Evolutionary conservation across 306 rosid species (phyloP), one percentile per base, ranked within the genome.

Genomic region (Purshia tridentata): DNA sequence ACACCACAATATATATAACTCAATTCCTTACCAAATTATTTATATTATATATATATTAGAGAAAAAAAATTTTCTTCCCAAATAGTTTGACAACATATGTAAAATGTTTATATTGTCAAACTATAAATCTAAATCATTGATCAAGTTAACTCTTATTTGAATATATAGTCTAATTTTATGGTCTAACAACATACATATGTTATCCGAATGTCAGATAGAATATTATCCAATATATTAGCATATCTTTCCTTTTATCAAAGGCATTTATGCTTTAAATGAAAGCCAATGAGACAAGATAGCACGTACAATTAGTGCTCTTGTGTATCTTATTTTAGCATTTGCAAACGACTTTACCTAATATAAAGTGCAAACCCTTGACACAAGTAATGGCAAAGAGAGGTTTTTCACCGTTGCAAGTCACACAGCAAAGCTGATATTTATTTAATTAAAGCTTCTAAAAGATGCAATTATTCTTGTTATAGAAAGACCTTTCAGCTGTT

Each of bases 251-350:
- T 72, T 78, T 78, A 46, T 65, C n/a, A 40, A 12, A 58, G 65
- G 53, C 67, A 13, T 60, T 58, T 61, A 67, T 60, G 72, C 78
- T 74, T 79, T 79, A 53, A 46, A 78, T 64, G 63, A 74, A 35
- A 81, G 20, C 72, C 82, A 67, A 66, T 66, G 42, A 58, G 54
- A 73, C 67, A 69, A 51, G 81, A 78, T 68, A 65, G 70, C 60
- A 73, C 50, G 59, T 19, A 74, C 39, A 35, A 42, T 50, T 68
- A 65, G 75, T 84, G 77, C 52, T 67, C 4, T 4, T 57, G 69
- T 67, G 49, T 52, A 62, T 72, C 58, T 76, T 76, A 62, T 74
- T 83, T 67, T 76, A 56, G 9, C 64, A 29, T 13, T 58, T 29
- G 37, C 35, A 20, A 20, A 12, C 14, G 60, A 73, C 82, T 80